A percentile compares a stretch with the other conserved stretches of the same genome.
Evolutionary conservation across 2,329 filamentous ascomycete genomes (phyloP).

Genomic region (Diplocarpon rosae): DNA sequence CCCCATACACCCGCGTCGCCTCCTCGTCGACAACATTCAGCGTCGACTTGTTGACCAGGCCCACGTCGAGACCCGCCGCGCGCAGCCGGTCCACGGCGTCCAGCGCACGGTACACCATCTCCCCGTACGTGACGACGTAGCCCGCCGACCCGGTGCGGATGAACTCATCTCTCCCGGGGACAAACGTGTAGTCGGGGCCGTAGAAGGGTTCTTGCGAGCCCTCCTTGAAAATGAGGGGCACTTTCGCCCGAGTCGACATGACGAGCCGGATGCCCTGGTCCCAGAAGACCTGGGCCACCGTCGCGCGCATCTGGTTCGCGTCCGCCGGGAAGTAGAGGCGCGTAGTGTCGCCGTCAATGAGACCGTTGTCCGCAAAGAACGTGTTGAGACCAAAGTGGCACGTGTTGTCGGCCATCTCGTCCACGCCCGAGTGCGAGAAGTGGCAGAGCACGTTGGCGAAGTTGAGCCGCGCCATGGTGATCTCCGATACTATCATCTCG

Average conservation of each 20-base stretch:
- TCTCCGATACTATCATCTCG: slow-evolving; percentile 32
- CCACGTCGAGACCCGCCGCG: slow-evolving; percentile 28
- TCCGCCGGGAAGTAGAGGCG: slow-evolving; percentile 31
- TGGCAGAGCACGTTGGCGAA: slow-evolving; percentile 30
- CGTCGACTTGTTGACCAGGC: slow-evolving; percentile 31
- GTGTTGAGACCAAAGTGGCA: slow-evolving; percentile 33
- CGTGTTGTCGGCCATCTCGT: slow-evolving; percentile 33
- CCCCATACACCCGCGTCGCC: slow-evolving; percentile 29
- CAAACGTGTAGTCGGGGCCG: slow-evolving; percentile 29
- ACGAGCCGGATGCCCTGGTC: slow-evolving; percentile 29
- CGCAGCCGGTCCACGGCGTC: slow-evolving; percentile 31
- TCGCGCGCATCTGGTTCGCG: slow-evolving; percentile 31
- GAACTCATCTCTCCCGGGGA: slow-evolving; percentile 30
- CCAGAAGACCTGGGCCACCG: slow-evolving; percentile 30
- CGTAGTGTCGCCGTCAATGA: slow-evolving; percentile 29
- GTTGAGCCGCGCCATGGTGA: slow-evolving; percentile 32
- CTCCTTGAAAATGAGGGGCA: slow-evolving; percentile 30
- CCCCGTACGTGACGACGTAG: slow-evolving; percentile 30
- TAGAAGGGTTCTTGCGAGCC: slow-evolving; percentile 28
- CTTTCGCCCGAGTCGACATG: slow-evolving; percentile 31
- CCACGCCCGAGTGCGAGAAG: slow-evolving; percentile 31
- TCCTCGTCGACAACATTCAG: slow-evolving; percentile 31
- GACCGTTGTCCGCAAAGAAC: slow-evolving; percentile 32
- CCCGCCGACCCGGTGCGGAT: slow-evolving; percentile 29
- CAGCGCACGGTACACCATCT: slow-evolving; percentile 32